These are phyloP conservation scores for Globisporangium iwayamae DNA, from an alignment of 352 stramenopile genomes.

Conservation along the genomic window DNA sequence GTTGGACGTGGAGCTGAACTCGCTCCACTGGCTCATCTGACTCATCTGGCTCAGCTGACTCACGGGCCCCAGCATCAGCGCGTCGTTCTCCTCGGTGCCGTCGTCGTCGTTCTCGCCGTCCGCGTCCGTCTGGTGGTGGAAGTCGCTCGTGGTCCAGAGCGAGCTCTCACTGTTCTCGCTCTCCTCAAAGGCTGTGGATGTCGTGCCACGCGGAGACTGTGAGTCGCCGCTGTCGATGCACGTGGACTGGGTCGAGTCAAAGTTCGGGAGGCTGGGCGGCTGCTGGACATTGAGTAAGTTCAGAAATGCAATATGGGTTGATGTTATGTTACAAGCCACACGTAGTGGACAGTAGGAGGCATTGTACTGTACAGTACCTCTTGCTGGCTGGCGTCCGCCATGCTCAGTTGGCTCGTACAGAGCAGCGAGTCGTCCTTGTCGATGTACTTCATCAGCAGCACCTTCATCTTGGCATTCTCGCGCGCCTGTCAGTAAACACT, in stretches of 20 bases:
- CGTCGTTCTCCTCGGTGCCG: slow-evolving; percentile 13
- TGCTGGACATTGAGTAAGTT: neutral
- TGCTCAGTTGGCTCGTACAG: slow-evolving; percentile 72
- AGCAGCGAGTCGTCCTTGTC: slow-evolving; percentile 80
- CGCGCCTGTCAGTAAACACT: slow-evolving; percentile 32
- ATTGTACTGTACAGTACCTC: slow-evolving; percentile 12
- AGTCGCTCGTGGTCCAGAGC: slow-evolving; percentile 59
- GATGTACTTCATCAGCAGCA: slow-evolving; percentile 85
- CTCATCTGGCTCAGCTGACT: slow-evolving; percentile 73
- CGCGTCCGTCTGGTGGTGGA: slow-evolving; percentile 25
- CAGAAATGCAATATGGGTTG: neutral
- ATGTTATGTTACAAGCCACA: neutral
- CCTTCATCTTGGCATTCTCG: slow-evolving; percentile 86
- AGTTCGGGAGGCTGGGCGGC: slow-evolving; percentile 9
- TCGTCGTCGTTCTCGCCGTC: slow-evolving; percentile 20
- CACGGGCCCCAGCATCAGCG: slow-evolving; percentile 46
- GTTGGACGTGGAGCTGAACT: slow-evolving; percentile 80
- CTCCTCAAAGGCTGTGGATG: slow-evolving; percentile 41
- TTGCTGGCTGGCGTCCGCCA: slow-evolving; percentile 22
- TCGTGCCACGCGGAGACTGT: slow-evolving; percentile 30
- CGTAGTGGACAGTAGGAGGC: neutral
- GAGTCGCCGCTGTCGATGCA: slow-evolving; percentile 25
- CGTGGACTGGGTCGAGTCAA: slow-evolving; percentile 10
- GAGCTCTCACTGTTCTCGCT: slow-evolving; percentile 53
- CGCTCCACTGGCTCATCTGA: slow-evolving; percentile 78